These are phyloP conservation scores for Conticribra guillardii DNA, from an alignment of 108 stramenopile genomes.

Conservation along the genomic window DNA sequence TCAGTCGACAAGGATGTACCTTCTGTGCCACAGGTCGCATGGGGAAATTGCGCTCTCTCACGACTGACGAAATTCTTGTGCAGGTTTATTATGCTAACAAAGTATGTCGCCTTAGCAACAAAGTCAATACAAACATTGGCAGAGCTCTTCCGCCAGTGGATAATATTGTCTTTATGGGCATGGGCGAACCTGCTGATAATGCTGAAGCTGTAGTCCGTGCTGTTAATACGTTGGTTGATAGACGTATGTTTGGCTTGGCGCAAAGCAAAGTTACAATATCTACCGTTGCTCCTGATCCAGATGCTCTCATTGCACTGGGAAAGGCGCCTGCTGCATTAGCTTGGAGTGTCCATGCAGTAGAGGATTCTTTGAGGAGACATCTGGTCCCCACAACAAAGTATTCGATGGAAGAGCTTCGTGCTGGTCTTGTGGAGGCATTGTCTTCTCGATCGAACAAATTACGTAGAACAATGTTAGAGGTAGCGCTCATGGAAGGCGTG, in stretches of 20 bases:
- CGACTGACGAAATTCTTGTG: conserved; percentile 76
- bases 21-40: conserved; percentile 86
- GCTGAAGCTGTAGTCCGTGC: conserved; percentile 63
- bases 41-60: conserved; percentile 75
- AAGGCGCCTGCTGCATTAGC: conserved; percentile 73
- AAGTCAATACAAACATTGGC: conserved; percentile 38
- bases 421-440: conserved; percentile 73
- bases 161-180: conserved; percentile 91
- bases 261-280: conserved; percentile 76
- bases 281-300: conserved; percentile 82
- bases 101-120: conserved; percentile 51
- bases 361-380: conserved; percentile 70
- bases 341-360: conserved; percentile 85
- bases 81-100: conserved; percentile 83
- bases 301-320: conserved; percentile 56
- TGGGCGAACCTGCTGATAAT: conserved; percentile 91
- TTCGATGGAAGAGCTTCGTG: conserved; percentile 71
- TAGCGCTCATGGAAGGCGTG: conserved; percentile 77
- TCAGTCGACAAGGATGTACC: conserved; percentile 85
- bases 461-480: conserved; percentile 78
- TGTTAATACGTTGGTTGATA: conserved; percentile 55
- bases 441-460: conserved; percentile 48
- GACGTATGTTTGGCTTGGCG: conserved; percentile 65
- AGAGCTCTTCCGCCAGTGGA: conserved; percentile 16
- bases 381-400: conserved; percentile 86